Evolutionary conservation across 768 basidiomycete species (phyloP).

Genomic region (Crepidotus variabilis): DNA sequence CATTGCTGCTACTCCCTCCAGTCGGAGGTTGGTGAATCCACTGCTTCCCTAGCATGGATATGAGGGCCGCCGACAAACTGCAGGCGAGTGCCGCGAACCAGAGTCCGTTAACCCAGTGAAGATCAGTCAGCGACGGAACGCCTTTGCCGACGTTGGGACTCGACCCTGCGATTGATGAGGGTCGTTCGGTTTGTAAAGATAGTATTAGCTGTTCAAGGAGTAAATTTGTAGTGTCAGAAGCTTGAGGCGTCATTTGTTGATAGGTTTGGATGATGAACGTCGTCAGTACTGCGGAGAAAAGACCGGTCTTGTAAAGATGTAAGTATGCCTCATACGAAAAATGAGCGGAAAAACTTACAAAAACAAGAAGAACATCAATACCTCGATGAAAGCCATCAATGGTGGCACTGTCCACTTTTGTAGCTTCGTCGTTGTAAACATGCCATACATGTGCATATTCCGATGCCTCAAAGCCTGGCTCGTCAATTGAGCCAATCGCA

Average conservation of each 20-base stretch:
- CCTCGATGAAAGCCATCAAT: slow-evolving; percentile 38
- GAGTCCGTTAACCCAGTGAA: slow-evolving; percentile 40
- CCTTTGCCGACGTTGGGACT: too few species aligned
- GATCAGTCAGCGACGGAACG: slow-evolving; percentile 17
- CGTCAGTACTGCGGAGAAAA: slow-evolving; percentile 41
- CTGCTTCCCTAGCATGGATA: slow-evolving; percentile 45
- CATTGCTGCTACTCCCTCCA: slow-evolving; percentile 31
- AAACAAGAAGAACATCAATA: slow-evolving; percentile 41
- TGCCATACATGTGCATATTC: slow-evolving; percentile 36
- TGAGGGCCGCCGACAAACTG: slow-evolving; percentile 37
- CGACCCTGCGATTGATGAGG: too few species aligned
- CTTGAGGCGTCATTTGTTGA: slow-evolving; percentile 30
- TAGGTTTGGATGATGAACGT: slow-evolving; percentile 42
- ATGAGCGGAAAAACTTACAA: slow-evolving; percentile 26
- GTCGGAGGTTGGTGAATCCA: slow-evolving; percentile 33
- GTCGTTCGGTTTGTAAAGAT: slow-evolving; percentile 17
- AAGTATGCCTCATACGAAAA: background rate
- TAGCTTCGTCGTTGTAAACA: slow-evolving; percentile 38
- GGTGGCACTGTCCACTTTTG: slow-evolving; percentile 28
- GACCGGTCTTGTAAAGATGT: slow-evolving; percentile 28
- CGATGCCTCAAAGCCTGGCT: slow-evolving; percentile 29
- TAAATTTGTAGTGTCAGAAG: slow-evolving; percentile 30
- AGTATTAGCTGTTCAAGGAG: slow-evolving; percentile 30
- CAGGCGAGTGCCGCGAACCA: slow-evolving; percentile 42
- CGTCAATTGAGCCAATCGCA: slow-evolving; percentile 7